phyloP scores from a whole-genome alignment of 1,284 basidiomycete species.

The Vanrija humicola region DNA sequence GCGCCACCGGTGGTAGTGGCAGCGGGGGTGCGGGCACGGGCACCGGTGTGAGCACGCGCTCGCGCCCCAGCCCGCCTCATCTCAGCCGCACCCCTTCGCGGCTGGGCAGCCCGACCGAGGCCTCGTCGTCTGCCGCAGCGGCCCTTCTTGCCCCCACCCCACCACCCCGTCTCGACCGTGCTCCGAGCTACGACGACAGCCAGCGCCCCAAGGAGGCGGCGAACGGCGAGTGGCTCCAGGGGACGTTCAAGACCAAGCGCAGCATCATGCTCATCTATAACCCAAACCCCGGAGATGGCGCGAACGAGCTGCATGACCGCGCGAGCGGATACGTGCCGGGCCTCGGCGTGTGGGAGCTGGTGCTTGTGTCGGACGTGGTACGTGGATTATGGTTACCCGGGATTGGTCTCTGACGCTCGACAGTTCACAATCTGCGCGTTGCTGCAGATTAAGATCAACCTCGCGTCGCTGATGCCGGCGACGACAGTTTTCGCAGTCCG shows the following conservation, averaged over 20 bases:
- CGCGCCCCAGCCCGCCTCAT: too few relatives aligned
- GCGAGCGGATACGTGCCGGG: slow-evolving; percentile 9
- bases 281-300: slow-evolving; percentile 18
- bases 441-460: slow-evolving; percentile 8
- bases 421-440: slow-evolving; percentile 23
- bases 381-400: background rate
- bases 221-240: slow-evolving; percentile 5
- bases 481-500: slow-evolving; percentile 21
- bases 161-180: slow-evolving; percentile 1
- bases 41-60: too few relatives aligned
- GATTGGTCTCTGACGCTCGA: background rate
- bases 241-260: background rate
- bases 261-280: slow-evolving; percentile 17
- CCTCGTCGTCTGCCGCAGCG: too few relatives aligned
- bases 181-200: slow-evolving; percentile 2
- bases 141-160: too few relatives aligned
- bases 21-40: too few relatives aligned
- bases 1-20: background rate
- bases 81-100: too few relatives aligned
- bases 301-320: slow-evolving; percentile 17
- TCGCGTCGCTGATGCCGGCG: slow-evolving; percentile 6
- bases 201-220: background rate
- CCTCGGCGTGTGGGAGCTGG: slow-evolving; percentile 20
- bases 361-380: slow-evolving; percentile 18
- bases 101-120: too few relatives aligned